Evolutionary conservation across 352 stramenopile species (phyloP), one percentile per base, ranked within the genome.

Genomic region (Pythium aquatile): DNA sequence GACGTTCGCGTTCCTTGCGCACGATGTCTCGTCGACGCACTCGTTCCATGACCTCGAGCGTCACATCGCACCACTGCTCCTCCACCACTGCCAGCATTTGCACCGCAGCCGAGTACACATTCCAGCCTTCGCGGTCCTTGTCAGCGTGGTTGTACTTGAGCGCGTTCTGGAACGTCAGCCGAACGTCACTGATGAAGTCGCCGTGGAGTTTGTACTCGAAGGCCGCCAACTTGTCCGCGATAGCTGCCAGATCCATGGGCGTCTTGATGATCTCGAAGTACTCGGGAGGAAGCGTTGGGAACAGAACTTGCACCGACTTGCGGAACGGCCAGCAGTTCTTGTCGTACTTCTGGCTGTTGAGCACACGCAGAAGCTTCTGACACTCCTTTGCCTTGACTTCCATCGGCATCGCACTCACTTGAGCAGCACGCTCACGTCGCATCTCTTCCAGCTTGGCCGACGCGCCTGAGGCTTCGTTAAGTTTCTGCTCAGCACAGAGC

Each of bases 261-360:
- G 69, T 85, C 74, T 87, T 87, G 68, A 95, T 80, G 56, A 95
- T 79, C 13, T 93, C 77, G 61, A 90, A 93, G 55, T 95, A 95
- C 37, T 93, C 83, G 6, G 76, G 35, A 24, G 82, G 84, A 1
- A 95, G 72, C 28, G 74, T 70, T 28, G 85, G 85, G 53, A 95
- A 95, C 26, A 95, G 61, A 51, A 89, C 75, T 29, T 77, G 66
- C 29, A 90, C 87, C 33, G 87, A 74, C 40, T 95, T 92, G 26
- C 85, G 80, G 66, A 95, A 95, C 10, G 87, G 87, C 87, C 87
- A 94, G 61, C 80, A 91, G 61, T 91, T 88, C 61, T 93, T 94
- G 66, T 93, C 81, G 53, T 94, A 77, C 72, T 95, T 95, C 56
- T 95, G 87, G 55, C 81, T 92, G 58, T 90, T 87, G n/a, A 95